Percentiles rank a stretch among this genome's conserved stretches.
phyloP scores from a whole-genome alignment of 352 stramenopile species.

The Thalassiosira exigua region DNA sequence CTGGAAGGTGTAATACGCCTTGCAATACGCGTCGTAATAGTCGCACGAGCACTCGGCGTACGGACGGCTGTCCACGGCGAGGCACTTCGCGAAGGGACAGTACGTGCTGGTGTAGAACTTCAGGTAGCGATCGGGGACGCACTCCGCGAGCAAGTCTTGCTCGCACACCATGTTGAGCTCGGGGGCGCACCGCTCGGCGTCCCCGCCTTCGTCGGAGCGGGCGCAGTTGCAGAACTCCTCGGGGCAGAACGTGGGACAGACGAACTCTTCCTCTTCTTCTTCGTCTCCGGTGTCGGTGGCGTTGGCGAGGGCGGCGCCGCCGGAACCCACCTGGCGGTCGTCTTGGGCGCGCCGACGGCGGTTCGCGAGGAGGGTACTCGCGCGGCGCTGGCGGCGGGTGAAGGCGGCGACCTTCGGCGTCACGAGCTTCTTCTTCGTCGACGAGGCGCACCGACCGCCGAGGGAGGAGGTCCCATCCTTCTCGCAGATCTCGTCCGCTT shows the following conservation, averaged over 20 bases:
- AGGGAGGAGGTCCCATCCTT: too few species aligned
- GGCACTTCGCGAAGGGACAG: slow-evolving; percentile 45
- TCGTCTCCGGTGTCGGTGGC: too few species aligned
- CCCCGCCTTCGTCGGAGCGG: slow-evolving; percentile 1
- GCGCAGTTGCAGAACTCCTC: slow-evolving; percentile 53
- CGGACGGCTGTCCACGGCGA: slow-evolving; percentile 14
- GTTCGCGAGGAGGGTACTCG: too few species aligned
- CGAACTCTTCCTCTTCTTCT: slow-evolving; percentile 20
- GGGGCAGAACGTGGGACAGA: slow-evolving; percentile 41
- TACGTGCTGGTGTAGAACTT: slow-evolving; percentile 43
- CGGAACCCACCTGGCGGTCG: too few species aligned
- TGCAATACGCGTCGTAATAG: slow-evolving; percentile 46
- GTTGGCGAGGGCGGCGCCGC: too few species aligned
- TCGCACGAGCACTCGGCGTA: slow-evolving; percentile 43
- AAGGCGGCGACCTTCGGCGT: too few species aligned
- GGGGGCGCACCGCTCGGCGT: slow-evolving; percentile 23
- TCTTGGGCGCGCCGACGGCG: too few species aligned
- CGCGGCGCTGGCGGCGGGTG: too few species aligned
- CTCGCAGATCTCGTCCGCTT: too few species aligned
- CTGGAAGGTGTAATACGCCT: slow-evolving; percentile 37
- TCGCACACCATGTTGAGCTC: slow-evolving; percentile 38
- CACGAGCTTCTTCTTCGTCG: too few species aligned
- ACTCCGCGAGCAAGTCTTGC: slow-evolving; percentile 14
- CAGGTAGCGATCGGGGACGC: slow-evolving; percentile 22
- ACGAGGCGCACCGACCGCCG: too few species aligned